A percentile compares a stretch with the other conserved stretches of the same genome.
phyloP scores from a whole-genome alignment of 768 basidiomycete species.

The Mrakia gelida region DNA sequence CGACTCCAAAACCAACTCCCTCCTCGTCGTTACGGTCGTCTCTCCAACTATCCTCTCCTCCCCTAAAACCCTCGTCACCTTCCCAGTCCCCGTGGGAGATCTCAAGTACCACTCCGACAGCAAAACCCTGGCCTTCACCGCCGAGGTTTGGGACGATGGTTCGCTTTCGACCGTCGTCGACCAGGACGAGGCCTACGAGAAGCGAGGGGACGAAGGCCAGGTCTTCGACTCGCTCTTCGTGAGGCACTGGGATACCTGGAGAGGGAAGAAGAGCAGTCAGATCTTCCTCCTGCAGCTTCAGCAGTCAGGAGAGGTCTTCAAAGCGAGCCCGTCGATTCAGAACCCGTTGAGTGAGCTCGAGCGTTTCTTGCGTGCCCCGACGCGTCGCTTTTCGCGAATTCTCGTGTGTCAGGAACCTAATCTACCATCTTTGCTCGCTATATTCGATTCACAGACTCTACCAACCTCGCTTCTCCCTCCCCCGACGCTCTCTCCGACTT shows the following conservation, averaged over 20 bases:
- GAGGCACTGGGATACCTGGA: constrained; percentile 76
- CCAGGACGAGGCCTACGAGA: constrained; percentile 61
- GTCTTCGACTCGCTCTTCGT: constrained; percentile 67
- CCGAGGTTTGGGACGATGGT: constrained; percentile 71
- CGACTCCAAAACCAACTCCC: constrained; percentile 33
- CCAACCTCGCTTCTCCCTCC: constrained; percentile 73
- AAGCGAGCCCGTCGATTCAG: not conserved
- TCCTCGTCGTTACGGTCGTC: constrained; percentile 35
- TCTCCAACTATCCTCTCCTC: constrained; percentile 19
- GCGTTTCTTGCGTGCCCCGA: not conserved
- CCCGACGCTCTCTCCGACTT: constrained; percentile 73
- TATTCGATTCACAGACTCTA: constrained; percentile 48
- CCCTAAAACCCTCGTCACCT: constrained; percentile 29
- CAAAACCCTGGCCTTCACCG: constrained; percentile 60
- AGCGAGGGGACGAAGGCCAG: constrained; percentile 65
- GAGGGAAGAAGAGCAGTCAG: constrained; percentile 63
- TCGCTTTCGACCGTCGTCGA: constrained; percentile 55
- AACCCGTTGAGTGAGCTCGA: not conserved
- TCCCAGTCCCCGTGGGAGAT: constrained; percentile 46
- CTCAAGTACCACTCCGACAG: constrained; percentile 44
- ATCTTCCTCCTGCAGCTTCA: constrained; percentile 65
- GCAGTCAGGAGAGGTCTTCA: constrained; percentile 40
- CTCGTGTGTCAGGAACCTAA: not conserved
- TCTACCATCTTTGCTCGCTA: not conserved
- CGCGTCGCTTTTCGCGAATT: not conserved